Conservation (phyloP, 768 basidiomycete genomes). For the Kwoniella sp. region DNA sequence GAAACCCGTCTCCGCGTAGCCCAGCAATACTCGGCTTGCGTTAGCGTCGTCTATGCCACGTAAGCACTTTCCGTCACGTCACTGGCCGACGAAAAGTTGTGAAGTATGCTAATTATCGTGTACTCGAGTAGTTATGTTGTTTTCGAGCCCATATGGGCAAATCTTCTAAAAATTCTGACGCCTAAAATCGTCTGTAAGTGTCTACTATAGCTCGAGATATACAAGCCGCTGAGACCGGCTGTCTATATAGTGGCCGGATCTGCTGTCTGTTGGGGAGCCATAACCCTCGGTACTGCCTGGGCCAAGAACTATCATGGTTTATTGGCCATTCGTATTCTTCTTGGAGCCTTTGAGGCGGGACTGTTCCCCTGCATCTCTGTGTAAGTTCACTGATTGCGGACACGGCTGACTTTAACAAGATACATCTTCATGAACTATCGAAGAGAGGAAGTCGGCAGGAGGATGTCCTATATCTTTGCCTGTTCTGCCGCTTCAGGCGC, state of each 20-base stretch:
- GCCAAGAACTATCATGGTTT: slow-evolving; percentile 29
- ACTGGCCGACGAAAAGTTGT: background rate
- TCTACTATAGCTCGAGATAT: background rate
- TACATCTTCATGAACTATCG: slow-evolving; percentile 34
- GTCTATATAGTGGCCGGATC: slow-evolving; percentile 18
- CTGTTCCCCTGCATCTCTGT: slow-evolving; percentile 25
- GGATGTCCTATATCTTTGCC: slow-evolving; percentile 74
- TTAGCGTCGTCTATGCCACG: slow-evolving; percentile 10
- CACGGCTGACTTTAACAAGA: background rate
- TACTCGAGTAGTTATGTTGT: slow-evolving; percentile 3
- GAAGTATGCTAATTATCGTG: background rate
- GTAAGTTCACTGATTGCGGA: background rate
- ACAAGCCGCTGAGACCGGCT: background rate
- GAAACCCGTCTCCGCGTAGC: background rate
- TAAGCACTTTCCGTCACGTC: background rate
- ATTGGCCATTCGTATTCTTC: slow-evolving; percentile 24
- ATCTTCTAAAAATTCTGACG: slow-evolving; percentile 12
- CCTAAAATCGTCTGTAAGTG: slow-evolving; percentile 17
- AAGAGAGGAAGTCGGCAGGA: slow-evolving; percentile 29
- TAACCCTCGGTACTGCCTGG: slow-evolving; percentile 29
- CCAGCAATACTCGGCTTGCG: background rate
- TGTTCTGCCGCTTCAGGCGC: slow-evolving; percentile 83
- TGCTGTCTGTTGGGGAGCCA: slow-evolving; percentile 16
- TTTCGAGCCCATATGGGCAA: slow-evolving; percentile 1
- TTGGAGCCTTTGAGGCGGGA: slow-evolving; percentile 34